phyloP scores from a whole-genome alignment of 495 filamentous ascomycete genomes.

The Tuber aestivum region DNA sequence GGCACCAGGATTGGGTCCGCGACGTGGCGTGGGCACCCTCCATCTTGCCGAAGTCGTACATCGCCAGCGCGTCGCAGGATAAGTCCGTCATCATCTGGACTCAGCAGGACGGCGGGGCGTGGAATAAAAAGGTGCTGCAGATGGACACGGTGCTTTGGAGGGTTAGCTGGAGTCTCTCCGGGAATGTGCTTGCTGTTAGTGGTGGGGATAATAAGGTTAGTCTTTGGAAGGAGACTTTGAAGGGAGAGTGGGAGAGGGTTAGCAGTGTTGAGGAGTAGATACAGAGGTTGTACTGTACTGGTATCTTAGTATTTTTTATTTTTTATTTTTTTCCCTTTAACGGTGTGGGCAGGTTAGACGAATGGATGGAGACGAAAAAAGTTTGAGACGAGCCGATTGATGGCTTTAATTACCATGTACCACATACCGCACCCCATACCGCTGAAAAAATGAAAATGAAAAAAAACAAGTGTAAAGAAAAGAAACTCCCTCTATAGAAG shows the following conservation, averaged over 20 bases:
- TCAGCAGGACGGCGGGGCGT: constrained; percentile 47
- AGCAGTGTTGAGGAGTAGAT: constrained; percentile 88
- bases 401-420: background rate
- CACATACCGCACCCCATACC: background rate
- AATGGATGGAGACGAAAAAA: background rate
- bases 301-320: background rate
- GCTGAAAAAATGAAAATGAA: no score
- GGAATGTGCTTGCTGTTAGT: constrained; percentile 90
- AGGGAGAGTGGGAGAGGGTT: constrained; percentile 84
- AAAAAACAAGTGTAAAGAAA: no score
- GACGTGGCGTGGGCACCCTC: constrained; percentile 96
- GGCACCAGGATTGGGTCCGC: constrained; percentile 95
- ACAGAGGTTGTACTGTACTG: background rate
- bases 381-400: background rate
- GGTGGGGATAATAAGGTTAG: constrained; percentile 96
- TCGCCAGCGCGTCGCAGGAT: constrained; percentile 90
- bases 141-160: constrained; percentile 91
- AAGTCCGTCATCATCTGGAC: constrained; percentile 98
- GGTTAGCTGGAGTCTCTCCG: constrained; percentile 95
- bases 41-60: constrained; percentile 88
- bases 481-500: background rate
- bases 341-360: background rate
- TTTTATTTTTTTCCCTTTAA: no score
- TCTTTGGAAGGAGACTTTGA: constrained; percentile 77
- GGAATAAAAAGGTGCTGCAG: constrained; percentile 73